Evolutionary conservation across 1,284 basidiomycete genomes (phyloP).

Genomic region (Hymenochaete sp.): DNA sequence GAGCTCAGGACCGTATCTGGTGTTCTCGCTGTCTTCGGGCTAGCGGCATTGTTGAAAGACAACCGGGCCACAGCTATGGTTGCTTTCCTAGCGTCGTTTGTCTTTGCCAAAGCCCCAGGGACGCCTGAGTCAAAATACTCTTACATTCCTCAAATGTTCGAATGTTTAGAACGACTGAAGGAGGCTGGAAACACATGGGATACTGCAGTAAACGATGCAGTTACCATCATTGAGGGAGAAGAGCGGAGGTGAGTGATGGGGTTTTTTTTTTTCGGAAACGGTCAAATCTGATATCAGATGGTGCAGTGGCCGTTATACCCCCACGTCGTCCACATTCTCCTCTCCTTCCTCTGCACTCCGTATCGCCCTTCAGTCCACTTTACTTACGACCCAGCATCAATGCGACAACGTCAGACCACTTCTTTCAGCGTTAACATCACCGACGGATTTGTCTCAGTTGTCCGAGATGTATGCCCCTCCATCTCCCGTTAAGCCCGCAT

Average conservation of each 20-base stretch:
- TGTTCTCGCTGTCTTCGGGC: conserved; percentile 13
- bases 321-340: conserved; percentile 27
- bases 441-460: conserved; percentile 58
- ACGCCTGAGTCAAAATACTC: conserved; percentile 6
- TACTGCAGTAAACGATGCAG: conserved; percentile 55
- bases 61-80: conserved; percentile 9
- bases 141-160: conserved; percentile 40
- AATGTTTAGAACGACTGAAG: conserved; percentile 56
- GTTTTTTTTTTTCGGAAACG: conserved; percentile 8
- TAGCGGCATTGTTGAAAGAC: conserved; percentile 12
- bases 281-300: conserved; percentile 12
- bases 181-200: conserved; percentile 63
- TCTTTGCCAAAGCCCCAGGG: conserved; percentile 4
- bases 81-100: conserved; percentile 11
- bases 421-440: conserved; percentile 62
- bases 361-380: conserved; percentile 58
- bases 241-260: conserved; percentile 45
- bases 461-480: conserved; percentile 79
- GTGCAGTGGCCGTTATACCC: conserved; percentile 11
- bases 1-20: conserved; percentile 15
- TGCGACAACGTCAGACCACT: conserved; percentile 73
- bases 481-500: conserved; percentile 41
- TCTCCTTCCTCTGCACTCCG: conserved; percentile 53
- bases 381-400: conserved; percentile 65
- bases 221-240: conserved; percentile 55